Evolutionary conservation across 1,139 yeast genomes (phyloP).

Genomic region (Nakaseomyces glabratus): DNA sequence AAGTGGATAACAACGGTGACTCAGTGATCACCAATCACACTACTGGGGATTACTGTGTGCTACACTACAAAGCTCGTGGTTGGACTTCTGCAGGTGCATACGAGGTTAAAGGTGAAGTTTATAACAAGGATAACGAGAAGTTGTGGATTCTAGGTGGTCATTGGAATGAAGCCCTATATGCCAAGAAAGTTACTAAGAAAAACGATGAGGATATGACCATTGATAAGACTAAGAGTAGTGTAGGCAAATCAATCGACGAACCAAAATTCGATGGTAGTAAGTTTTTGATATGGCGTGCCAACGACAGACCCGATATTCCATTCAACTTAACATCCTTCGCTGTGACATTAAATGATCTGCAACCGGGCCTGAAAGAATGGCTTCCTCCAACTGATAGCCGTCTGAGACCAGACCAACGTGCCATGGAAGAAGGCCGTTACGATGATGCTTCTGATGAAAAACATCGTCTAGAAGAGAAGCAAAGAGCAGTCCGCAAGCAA

Average conservation of each 20-base stretch:
- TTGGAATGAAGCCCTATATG: constrained; percentile 87
- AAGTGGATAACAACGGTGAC: constrained; percentile 89
- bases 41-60: constrained; percentile 69
- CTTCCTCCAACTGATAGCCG: constrained; percentile 90
- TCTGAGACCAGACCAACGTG: constrained; percentile 93
- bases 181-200: constrained; percentile 43
- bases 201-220: constrained; percentile 17
- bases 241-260: constrained; percentile 4
- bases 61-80: constrained; percentile 84
- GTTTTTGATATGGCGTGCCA: constrained; percentile 80
- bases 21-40: constrained; percentile 81
- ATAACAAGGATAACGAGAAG: constrained; percentile 47
- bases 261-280: constrained; percentile 45
- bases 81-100: constrained; percentile 94
- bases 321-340: constrained; percentile 92
- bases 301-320: constrained; percentile 76
- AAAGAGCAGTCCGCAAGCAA: constrained; percentile 63
- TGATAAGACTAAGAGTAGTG: constrained; percentile 18
- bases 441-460: constrained; percentile 82
- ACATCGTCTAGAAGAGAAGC: constrained; percentile 84
- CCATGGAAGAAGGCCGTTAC: constrained; percentile 93
- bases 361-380: constrained; percentile 49
- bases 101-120: constrained; percentile 77
- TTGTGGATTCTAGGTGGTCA: constrained; percentile 82
- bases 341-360: constrained; percentile 71